Percentiles rank a stretch among this genome's conserved stretches.
Evolutionary conservation across 2,329 filamentous ascomycete genomes (phyloP).

Genomic region (Microdochium nivale): DNA sequence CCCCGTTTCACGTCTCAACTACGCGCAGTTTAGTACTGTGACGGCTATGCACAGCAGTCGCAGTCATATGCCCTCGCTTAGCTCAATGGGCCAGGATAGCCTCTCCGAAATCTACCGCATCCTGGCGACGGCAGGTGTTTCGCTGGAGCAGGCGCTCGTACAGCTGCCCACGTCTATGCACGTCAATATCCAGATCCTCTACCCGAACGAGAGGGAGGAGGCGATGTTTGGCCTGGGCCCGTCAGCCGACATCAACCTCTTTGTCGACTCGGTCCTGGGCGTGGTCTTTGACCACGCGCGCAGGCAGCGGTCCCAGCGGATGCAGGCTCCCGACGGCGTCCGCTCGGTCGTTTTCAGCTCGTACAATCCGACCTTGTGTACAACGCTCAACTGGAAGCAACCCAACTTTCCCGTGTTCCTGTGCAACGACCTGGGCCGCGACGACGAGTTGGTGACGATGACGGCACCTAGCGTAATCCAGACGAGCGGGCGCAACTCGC

Average conservation of each 20-base stretch:
- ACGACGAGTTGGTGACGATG: constrained; percentile 36
- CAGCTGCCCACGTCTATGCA: constrained; percentile 73
- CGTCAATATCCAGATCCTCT: constrained; percentile 85
- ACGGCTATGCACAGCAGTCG: constrained; percentile 34
- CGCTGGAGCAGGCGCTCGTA: constrained; percentile 66
- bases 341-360: constrained; percentile 90
- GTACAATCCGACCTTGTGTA: constrained; percentile 84
- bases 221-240: constrained; percentile 60
- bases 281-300: constrained; percentile 90
- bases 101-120: constrained; percentile 63
- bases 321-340: constrained; percentile 61
- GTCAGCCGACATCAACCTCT: constrained; percentile 74
- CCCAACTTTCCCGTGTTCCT: constrained; percentile 95
- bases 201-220: constrained; percentile 71
- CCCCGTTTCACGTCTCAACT: constrained; percentile 70
- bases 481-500: constrained; percentile 61
- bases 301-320: constrained; percentile 48
- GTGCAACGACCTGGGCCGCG: constrained; percentile 80
- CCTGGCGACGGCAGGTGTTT: constrained; percentile 68
- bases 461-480: constrained; percentile 25
- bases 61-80: constrained; percentile 31
- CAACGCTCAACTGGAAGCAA: constrained; percentile 97
- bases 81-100: constrained; percentile 37
- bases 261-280: constrained; percentile 73
- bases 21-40: constrained; percentile 58